Evolutionary conservation across 805 yeast genomes (phyloP), one percentile per base, ranked within the genome.

Genomic region (Ogataea neopini): DNA sequence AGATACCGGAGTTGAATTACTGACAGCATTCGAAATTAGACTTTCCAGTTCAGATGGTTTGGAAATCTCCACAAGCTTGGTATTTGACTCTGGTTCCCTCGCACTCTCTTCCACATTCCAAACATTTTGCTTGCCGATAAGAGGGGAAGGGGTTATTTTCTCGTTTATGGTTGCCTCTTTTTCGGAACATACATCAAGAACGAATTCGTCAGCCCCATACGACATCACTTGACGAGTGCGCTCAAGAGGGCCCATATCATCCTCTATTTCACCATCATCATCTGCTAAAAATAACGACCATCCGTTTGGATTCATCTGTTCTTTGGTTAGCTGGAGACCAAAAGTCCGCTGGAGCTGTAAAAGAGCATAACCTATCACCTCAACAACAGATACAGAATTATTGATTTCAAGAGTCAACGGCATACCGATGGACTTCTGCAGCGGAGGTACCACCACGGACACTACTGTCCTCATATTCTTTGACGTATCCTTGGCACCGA

Each of bases 241-340:
- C 38, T 86, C 92, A 46, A 94, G 70, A 1, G 91, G 80, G 1
- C 98, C 98, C 70, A 94, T 91, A 44, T 89, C 88, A 56, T 95
- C 99, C 45, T 88, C 90, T 32, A 87, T 84, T 43, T 95, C 97
- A 6, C 92, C 92, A 62, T 91, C 97, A 43, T 92, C 98, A 63
- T 94, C 99, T 1, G 86, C 90, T 18, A 92, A 73, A 48, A 86
- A 86, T 28, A 92, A 60, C 45, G 84, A 75, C 94, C 96, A 89
- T 49, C 67, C 65, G 57, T 86, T 84, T 0, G 91, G 86, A 50
- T 85, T 79, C 43, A 64, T 58, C n/a, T 46, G 52, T 19, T 42
- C 34, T 15, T 35, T 48, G 26, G 63, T 3, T 49, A 52, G 32
- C 58, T 63, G 14, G 17, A 39, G 2, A 13, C 11, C n/a, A 3